Base-by-base conservation (phyloP, 805 yeast species). In the Hanseniaspora osmophila region DNA sequence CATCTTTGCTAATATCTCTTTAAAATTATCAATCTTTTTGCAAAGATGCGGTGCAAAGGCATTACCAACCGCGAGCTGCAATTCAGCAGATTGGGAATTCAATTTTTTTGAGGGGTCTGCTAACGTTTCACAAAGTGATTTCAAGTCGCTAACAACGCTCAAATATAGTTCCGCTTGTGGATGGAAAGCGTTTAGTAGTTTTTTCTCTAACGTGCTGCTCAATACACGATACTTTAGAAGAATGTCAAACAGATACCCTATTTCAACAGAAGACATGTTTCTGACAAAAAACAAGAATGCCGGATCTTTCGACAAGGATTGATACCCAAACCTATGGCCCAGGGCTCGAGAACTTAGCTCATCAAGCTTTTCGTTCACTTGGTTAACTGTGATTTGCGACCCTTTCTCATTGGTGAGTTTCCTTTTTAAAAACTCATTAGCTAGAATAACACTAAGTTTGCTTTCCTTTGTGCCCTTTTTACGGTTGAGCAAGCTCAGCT, bases 11-110 rank as follows among this genome's bases (percentile, higher is more conserved):
- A 82, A 60, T 2, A 68, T 64, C 2, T 67, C 69, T 55, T 80
- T 77, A 13, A 73, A 64, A 3, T 66, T 62, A 30, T 66, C 65
- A 1, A 78, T 65, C 49, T 77, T 79, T 33, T 73, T 68, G 0
- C 94, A 79, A 17, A 82, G 62, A 62, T 84, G 94, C 0, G 96
- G 95, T 18, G 74, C 70, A 59, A 87, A 90, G 15, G 71, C 65
- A 44, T 53, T 52, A 5, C 64, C 64, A 10, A 63, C 41, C 13
- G 61, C 61, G 33, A 68, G 58, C 3, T 60, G 49, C 15, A 67
- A 48, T 6, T 68, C 72, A n/a, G 52, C 48, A 16, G 64, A 59
- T 1, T 35, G 18, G 11, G 38, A 35, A 10, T 69, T 55, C 10
- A 83, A 60, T 39, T 78, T 58, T 13, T 54, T 49, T 1, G 52